These are phyloP conservation scores for Blastocystis sp. DNA, from an alignment of 352 stramenopile species.

Conservation along the genomic window DNA sequence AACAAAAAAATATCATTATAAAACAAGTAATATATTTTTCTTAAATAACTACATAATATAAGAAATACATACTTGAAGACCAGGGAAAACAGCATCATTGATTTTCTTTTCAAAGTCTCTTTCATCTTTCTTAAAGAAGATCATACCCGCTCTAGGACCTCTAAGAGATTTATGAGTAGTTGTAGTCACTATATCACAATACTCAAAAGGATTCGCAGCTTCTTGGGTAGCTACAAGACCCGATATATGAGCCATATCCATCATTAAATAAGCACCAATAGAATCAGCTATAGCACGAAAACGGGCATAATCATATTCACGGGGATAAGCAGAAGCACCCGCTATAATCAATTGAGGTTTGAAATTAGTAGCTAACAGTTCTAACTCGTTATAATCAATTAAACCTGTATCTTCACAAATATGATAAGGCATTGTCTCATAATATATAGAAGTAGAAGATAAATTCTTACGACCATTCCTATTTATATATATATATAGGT, in stretches of 20 bases:
- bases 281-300: conserved; percentile 81
- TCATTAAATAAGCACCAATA: conserved; percentile 79
- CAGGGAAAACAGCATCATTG: conserved; percentile 96
- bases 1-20: not conserved
- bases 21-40: not conserved
- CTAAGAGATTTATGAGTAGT: conserved; percentile 98
- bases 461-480: conserved; percentile 6
- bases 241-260: conserved; percentile 98
- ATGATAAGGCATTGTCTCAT: conserved; percentile 86
- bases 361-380: conserved; percentile 71
- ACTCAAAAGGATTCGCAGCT: conserved; percentile 74
- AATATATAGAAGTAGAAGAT: conserved; percentile 71
- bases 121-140: conserved; percentile 94
- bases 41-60: not conserved
- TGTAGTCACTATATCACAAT: conserved; percentile 67
- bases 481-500: conserved; percentile 4
- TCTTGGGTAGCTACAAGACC: conserved; percentile 69
- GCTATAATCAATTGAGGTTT: conserved; percentile 90
- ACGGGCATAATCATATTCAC: conserved; percentile 81
- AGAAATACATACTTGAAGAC: conserved; percentile 37
- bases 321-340: conserved; percentile 87
- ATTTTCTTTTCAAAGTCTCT: conserved; percentile 90
- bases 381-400: conserved; percentile 96
- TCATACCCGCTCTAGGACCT: conserved; percentile 92
- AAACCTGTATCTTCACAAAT: conserved; percentile 76